Conservation (phyloP, 2,329 filamentous ascomycete species). For the Epichloe elymi region DNA sequence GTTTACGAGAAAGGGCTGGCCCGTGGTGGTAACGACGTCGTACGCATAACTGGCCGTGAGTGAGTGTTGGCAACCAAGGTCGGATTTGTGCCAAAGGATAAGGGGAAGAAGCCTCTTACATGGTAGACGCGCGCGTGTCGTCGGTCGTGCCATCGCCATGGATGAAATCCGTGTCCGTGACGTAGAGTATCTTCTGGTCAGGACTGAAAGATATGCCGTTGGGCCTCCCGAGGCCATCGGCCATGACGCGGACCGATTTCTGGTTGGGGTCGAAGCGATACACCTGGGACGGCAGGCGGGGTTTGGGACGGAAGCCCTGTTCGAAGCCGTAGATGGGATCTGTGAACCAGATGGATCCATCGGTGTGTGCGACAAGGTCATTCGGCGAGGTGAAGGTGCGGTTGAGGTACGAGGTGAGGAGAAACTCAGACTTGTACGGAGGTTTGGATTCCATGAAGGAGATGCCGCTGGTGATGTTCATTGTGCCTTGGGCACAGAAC, state of each 20-base stretch:
- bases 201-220: slow-evolving; percentile 35
- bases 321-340: slow-evolving; percentile 35
- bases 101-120: slow-evolving; percentile 12
- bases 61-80: too few relatives aligned
- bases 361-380: slow-evolving; percentile 30
- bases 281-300: slow-evolving; percentile 31
- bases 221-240: slow-evolving; percentile 33
- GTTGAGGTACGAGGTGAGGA: slow-evolving; percentile 28
- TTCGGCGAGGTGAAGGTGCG: slow-evolving; percentile 36
- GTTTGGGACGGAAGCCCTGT: slow-evolving; percentile 30
- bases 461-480: slow-evolving; percentile 14
- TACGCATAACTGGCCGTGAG: slow-evolving; percentile 20
- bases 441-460: slow-evolving; percentile 19
- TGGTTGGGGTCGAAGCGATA: slow-evolving; percentile 31
- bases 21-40: slow-evolving; percentile 15
- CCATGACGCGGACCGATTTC: slow-evolving; percentile 28
- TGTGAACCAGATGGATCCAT: slow-evolving; percentile 36
- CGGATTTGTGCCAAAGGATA: neutral
- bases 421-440: slow-evolving; percentile 14
- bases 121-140: slow-evolving; percentile 10
- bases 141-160: slow-evolving; percentile 22
- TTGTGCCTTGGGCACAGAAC: slow-evolving; percentile 27
- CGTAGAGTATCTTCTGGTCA: slow-evolving; percentile 28
- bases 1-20: slow-evolving; percentile 30
- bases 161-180: slow-evolving; percentile 28